Percentiles rank a stretch among this genome's conserved stretches.
Conservation (phyloP, 768 basidiomycete genomes). For the Pulveroboletus sp. region DNA sequence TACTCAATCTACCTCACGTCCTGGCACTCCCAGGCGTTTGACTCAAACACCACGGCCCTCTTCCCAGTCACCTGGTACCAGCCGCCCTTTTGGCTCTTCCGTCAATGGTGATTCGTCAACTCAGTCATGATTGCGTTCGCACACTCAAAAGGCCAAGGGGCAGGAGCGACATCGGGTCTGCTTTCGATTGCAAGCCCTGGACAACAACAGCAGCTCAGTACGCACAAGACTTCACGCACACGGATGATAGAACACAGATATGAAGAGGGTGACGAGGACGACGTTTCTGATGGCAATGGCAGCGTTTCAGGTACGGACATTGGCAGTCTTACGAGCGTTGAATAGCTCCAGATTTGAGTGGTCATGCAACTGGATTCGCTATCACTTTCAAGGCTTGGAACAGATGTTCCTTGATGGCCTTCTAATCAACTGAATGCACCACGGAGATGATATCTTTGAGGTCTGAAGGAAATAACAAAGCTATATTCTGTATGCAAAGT, state of each 20-base stretch:
- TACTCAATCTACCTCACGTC: conserved; percentile 20
- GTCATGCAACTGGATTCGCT: conserved; percentile 1
- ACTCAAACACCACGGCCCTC: conserved; percentile 24
- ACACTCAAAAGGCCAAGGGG: conserved; percentile 35
- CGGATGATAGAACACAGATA: conserved; percentile 8
- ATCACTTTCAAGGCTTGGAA: not conserved
- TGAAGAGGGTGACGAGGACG: conserved; percentile 23
- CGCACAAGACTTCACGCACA: conserved; percentile 14
- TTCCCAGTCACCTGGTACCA: conserved; percentile 29
- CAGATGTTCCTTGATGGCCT: not conserved
- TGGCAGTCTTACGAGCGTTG: conserved; percentile 50
- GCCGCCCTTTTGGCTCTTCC: conserved; percentile 34
- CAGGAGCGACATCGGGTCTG: conserved; percentile 21
- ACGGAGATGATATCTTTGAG: conserved; percentile 2
- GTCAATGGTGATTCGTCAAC: conserved; percentile 48
- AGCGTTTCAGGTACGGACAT: conserved; percentile 41
- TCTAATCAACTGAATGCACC: not conserved
- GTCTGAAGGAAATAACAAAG: not conserved
- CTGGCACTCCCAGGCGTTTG: conserved; percentile 27
- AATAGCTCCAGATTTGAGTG: conserved; percentile 24
- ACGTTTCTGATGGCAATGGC: conserved; percentile 35
- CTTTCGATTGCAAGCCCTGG: conserved; percentile 19
- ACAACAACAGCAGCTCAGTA: conserved; percentile 18
- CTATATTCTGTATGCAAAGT: conserved; percentile 4
- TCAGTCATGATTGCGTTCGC: conserved; percentile 35